phyloP scores from a whole-genome alignment of 257 asterid species.

The Rehmannia glutinosa region DNA sequence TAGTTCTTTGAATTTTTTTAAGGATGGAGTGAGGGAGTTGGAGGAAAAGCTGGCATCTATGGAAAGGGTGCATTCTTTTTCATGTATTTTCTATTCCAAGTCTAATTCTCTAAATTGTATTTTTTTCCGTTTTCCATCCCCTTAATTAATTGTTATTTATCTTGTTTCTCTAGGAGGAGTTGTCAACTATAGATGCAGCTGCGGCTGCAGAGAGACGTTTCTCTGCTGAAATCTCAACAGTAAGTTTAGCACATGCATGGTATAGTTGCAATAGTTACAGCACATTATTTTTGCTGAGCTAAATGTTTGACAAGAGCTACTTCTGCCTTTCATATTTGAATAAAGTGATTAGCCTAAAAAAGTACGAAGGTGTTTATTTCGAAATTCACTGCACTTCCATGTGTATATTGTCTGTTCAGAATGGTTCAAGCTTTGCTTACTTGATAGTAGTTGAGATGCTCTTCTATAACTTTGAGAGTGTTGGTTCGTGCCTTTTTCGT shows the following conservation, averaged over 20 bases:
- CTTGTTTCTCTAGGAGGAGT: slow-evolving; percentile 48
- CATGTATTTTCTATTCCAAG: background rate
- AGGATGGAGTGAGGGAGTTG: slow-evolving; percentile 68
- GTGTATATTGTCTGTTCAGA: background rate
- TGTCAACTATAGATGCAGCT: slow-evolving; percentile 66
- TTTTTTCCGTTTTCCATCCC: background rate
- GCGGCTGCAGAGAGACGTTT: slow-evolving; percentile 63
- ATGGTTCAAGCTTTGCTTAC: background rate
- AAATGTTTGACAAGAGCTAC: background rate
- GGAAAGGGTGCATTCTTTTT: slow-evolving; percentile 51
- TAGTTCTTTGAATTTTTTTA: slow-evolving; percentile 48
- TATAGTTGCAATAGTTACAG: background rate
- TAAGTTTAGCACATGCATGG: slow-evolving; percentile 31
- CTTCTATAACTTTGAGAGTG: background rate
- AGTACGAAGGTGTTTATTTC: background rate
- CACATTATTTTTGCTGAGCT: background rate
- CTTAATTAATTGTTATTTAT: background rate
- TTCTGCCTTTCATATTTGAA: slow-evolving; percentile 4
- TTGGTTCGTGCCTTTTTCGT: background rate
- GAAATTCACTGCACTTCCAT: background rate
- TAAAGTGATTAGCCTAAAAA: background rate
- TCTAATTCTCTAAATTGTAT: background rate
- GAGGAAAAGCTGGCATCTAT: slow-evolving; percentile 71
- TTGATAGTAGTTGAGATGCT: background rate
- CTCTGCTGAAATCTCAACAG: slow-evolving; percentile 76